Conservation (phyloP, 2,329 filamentous ascomycete species). For the Raffaelea albimanens region DNA sequence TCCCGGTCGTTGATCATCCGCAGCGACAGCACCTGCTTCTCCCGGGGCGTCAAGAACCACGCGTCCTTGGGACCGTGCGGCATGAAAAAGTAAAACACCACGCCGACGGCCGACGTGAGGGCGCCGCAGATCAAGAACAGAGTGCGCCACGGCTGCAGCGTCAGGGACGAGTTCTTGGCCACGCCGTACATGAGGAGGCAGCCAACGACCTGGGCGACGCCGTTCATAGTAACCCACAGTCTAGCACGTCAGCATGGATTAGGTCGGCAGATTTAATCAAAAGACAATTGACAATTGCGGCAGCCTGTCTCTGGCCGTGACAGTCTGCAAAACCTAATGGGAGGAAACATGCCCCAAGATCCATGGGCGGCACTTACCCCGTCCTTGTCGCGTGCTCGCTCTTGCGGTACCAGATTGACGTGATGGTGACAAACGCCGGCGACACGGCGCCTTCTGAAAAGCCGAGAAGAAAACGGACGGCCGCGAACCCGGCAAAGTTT, state of each 20-base stretch:
- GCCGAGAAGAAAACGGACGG: constrained; percentile 29
- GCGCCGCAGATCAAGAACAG: constrained; percentile 42
- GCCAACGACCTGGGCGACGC: constrained; percentile 34
- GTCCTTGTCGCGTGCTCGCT: constrained; percentile 24
- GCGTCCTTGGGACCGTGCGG: constrained; percentile 34
- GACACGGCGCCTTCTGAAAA: constrained; percentile 31
- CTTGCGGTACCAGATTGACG: constrained; percentile 30
- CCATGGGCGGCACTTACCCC: too few species aligned
- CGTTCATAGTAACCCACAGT: constrained; percentile 35
- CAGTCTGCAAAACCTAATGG: too few species aligned
- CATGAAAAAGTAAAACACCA: constrained; percentile 36
- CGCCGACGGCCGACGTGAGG: constrained; percentile 30
- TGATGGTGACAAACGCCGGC: constrained; percentile 36
- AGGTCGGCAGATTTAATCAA: too few species aligned
- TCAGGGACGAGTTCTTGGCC: constrained; percentile 27
- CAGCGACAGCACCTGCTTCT: constrained; percentile 29
- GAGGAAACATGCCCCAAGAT: too few species aligned
- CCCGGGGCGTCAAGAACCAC: constrained; percentile 36
- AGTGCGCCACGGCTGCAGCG: constrained; percentile 33
- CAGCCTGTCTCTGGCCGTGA: too few species aligned
- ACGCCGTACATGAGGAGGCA: constrained; percentile 41
- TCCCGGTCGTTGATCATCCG: constrained; percentile 23
- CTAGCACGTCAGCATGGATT: too few species aligned
- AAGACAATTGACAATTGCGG: too few species aligned
- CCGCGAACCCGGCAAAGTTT: constrained; percentile 26